Conservation (phyloP, 495 filamentous ascomycete genomes). For the Immersiella caudata region DNA sequence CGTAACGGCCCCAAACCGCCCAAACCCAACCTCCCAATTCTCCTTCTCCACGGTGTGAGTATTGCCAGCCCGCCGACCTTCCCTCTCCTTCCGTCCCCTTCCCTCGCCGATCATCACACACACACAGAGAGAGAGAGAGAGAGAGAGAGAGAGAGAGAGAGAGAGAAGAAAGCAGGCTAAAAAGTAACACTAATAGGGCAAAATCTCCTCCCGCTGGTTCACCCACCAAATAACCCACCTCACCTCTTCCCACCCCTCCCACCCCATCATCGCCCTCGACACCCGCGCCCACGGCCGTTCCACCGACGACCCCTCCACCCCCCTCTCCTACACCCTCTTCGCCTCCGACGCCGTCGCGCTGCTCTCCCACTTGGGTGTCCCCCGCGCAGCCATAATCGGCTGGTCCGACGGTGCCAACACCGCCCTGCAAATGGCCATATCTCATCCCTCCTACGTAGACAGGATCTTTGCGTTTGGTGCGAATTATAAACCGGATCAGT, state of each 20-base stretch:
- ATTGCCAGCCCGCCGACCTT: too few relatives aligned
- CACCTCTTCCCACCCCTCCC: not conserved
- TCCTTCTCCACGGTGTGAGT: constrained; percentile 9
- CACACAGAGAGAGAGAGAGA: too few relatives aligned
- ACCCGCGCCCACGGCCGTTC: constrained; percentile 15
- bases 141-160: too few relatives aligned
- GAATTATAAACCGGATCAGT: not conserved
- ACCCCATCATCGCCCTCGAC: constrained; percentile 13
- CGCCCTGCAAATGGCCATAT: not conserved
- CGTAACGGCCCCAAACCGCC: not conserved
- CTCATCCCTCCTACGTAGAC: not conserved
- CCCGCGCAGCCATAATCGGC: not conserved
- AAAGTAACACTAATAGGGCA: not conserved
- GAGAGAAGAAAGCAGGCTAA: too few relatives aligned
- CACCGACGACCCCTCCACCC: constrained; percentile 5
- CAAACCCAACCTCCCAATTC: not conserved
- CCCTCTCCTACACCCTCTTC: constrained; percentile 8
- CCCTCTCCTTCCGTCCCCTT: too few relatives aligned
- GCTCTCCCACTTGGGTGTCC: not conserved
- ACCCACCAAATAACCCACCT: constrained; percentile 7
- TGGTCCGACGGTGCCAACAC: constrained; percentile 19
- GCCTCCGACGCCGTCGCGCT: constrained; percentile 9
- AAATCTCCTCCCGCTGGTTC: constrained; percentile 10
- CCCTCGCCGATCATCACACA: too few relatives aligned
- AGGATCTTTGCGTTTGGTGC: constrained; percentile 8